Percentiles rank a stretch among this genome's conserved stretches.
Evolutionary conservation across 2,329 filamentous ascomycete species (phyloP).

Genomic region (Neopestalotiopsis sp.): DNA sequence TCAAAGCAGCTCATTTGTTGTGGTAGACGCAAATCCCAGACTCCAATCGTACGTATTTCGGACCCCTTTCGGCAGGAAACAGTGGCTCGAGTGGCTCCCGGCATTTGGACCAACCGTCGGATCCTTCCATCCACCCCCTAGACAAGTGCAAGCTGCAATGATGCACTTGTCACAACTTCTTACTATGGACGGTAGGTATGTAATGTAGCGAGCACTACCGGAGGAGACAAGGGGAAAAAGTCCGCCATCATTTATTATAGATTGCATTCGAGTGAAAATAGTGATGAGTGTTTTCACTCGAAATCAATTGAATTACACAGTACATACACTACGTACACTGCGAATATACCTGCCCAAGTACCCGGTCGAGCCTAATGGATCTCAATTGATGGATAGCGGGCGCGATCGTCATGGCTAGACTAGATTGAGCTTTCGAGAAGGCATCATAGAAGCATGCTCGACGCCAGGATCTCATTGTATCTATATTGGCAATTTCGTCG

Average conservation of each 20-base stretch:
- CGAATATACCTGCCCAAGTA: background rate
- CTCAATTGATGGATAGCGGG: background rate
- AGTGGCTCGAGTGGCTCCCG: background rate
- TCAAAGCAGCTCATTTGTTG: background rate
- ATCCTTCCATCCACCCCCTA: background rate
- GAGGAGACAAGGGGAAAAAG: too few relatives aligned
- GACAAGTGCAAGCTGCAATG: too few relatives aligned
- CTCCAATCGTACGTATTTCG: background rate
- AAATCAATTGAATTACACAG: too few relatives aligned
- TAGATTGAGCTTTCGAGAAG: background rate
- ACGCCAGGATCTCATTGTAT: too few relatives aligned
- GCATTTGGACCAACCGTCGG: background rate
- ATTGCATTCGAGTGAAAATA: too few relatives aligned
- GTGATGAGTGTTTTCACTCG: too few relatives aligned
- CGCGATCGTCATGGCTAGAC: background rate
- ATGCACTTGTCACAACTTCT: too few relatives aligned
- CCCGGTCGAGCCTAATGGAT: background rate
- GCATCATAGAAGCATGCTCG: background rate
- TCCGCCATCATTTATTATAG: too few relatives aligned
- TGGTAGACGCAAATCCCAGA: background rate
- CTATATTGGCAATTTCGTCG: too few relatives aligned
- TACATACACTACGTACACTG: too few relatives aligned
- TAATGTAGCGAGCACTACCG: too few relatives aligned
- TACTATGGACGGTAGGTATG: too few relatives aligned
- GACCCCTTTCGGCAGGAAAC: background rate